Evolutionary conservation across 805 yeast genomes (phyloP).

Genomic region (Pichia eremophila): DNA sequence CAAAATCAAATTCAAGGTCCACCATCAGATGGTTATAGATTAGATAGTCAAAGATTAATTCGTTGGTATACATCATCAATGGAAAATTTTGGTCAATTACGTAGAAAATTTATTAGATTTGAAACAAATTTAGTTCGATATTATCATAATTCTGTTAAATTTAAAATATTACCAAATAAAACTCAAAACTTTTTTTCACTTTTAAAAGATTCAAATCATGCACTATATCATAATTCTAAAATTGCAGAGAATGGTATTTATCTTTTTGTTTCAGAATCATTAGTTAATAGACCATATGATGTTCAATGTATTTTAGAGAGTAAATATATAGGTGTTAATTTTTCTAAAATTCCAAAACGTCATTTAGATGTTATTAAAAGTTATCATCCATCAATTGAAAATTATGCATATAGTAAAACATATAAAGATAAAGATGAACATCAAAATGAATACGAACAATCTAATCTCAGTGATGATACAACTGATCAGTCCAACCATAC

Average conservation of each 20-base stretch:
- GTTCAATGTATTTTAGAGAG: slow-evolving; percentile 37
- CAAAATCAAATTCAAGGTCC: slow-evolving; percentile 66
- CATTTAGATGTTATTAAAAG: slow-evolving; percentile 25
- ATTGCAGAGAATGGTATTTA: slow-evolving; percentile 71
- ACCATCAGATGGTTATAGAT: slow-evolving; percentile 26
- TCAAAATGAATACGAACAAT: not conserved
- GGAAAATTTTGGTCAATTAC: slow-evolving; percentile 64
- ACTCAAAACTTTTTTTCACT: slow-evolving; percentile 43
- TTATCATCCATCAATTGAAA: slow-evolving; percentile 18
- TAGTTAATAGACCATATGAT: slow-evolving; percentile 33
- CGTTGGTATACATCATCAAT: slow-evolving; percentile 62
- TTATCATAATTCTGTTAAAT: slow-evolving; percentile 64
- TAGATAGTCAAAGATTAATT: slow-evolving; percentile 33
- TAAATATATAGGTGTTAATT: slow-evolving; percentile 43
- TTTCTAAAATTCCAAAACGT: slow-evolving; percentile 25
- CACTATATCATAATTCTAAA: slow-evolving; percentile 57
- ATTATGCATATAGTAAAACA: not conserved
- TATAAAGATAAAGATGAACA: not conserved
- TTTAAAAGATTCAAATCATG: slow-evolving; percentile 61
- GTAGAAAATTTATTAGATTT: slow-evolving; percentile 77
- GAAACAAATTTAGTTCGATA: slow-evolving; percentile 55
- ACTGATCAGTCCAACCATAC: too few species aligned
- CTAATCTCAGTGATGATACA: too few species aligned
- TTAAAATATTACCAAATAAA: slow-evolving; percentile 42
- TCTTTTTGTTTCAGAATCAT: slow-evolving; percentile 61